Base-by-base conservation (phyloP, 192 early-diverging fungal genomes). In the Coemansia sp. region DNA sequence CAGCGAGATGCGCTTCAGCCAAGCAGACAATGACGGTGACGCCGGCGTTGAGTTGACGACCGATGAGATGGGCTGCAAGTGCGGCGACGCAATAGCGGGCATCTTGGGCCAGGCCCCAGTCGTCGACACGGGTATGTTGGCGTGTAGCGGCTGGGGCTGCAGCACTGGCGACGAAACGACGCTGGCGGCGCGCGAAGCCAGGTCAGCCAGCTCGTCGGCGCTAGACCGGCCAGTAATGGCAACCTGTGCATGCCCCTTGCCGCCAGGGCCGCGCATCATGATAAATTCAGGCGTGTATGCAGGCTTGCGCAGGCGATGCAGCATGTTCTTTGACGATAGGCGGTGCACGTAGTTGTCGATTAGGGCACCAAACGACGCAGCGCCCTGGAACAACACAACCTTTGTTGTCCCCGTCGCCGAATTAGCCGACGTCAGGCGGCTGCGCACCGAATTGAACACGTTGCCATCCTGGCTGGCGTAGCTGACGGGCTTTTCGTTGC, bases 241-340 rank as follows among this genome's bases (percentile, higher is more conserved):
- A 37, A 91, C 89, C 84, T 94, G 93, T 33, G 93, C 93, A 66
- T 94, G 91, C 12, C 92, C 93, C 75, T 91, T 94, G 16, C 91
- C 92, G 18, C 89, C 86, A 9, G 94, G 94, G 8, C 93, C 94
- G 33, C 94, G 86, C 94, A 96, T 96, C 91, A 94, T 93, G 43
- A 96, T 88, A 83, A 93, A 96, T 67, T 96, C 94, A 12, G 89
- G 92, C 16, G 91, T 88, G 21, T 89, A 87, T n/a, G 84, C 77
- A 26, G 82, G 77, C 38, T 84, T 84, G 31, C 83, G 82, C 70
- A 91, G 62, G 64, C 86, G 88, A 62, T 84, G 86, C 48, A 84
- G 79, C 77, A 84, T 85, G 50, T 83, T 83, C 37, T 85, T 85
- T 60, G 89, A 84, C 45, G 90, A 86, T 41, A 84, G 65, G 0